Evolutionary conservation across 768 basidiomycete species (phyloP).

Genomic region (Leccinum uliginosum): DNA sequence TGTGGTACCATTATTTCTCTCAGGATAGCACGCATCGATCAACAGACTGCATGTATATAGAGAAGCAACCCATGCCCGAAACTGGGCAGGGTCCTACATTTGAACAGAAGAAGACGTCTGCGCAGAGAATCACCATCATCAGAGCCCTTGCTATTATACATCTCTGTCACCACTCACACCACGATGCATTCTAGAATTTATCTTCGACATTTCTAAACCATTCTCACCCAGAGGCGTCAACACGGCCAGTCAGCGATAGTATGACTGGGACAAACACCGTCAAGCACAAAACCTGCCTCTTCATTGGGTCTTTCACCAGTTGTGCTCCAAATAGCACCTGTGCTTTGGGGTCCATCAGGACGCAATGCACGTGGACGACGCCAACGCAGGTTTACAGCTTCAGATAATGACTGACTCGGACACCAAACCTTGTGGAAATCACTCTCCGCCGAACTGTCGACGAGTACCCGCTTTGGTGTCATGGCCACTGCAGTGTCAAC

Average conservation of each 20-base stretch:
- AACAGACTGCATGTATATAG: background rate
- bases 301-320: background rate
- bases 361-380: background rate
- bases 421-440: background rate
- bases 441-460: background rate
- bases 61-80: too few species aligned
- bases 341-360: background rate
- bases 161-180: too few species aligned
- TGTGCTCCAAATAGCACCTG: background rate
- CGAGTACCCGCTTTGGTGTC: background rate
- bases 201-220: too few species aligned
- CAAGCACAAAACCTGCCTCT: background rate
- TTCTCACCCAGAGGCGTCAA: too few species aligned
- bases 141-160: too few species aligned
- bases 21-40: background rate
- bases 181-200: too few species aligned
- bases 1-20: background rate
- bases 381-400: background rate
- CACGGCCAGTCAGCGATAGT: background rate
- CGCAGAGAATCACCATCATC: too few species aligned
- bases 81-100: slow-evolving; percentile 1
- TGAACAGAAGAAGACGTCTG: slow-evolving; percentile 1
- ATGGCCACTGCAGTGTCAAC: background rate
- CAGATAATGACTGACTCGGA: background rate
- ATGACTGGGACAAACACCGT: too few species aligned